Evolutionary conservation across 2,329 filamentous ascomycete species (phyloP), one percentile per base, ranked within the genome.

Genomic region (Ploettnerulaceae sp.): DNA sequence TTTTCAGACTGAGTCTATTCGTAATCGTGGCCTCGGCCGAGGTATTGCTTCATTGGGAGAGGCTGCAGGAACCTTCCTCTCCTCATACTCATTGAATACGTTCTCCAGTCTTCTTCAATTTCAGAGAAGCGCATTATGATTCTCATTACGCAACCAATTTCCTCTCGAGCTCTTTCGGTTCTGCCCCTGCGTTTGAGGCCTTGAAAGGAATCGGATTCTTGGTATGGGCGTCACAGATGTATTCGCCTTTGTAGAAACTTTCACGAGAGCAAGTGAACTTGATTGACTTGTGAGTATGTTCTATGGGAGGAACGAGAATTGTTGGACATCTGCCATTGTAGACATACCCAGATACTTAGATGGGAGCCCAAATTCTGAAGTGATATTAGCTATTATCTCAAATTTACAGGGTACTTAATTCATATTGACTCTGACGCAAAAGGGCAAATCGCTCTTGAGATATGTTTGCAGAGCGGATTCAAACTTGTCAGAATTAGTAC

Each of bases 101-200:
- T 4, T 51, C 39, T 6, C 51, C 51, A 4, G 41, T 44, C 35
- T 56, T 38, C 17, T 48, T 54, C 7, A 54, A 31, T 7, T 51
- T 51, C 12, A 47, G 49, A 15, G 54, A 54, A 2, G 51, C 48
- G 26, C 53, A 53, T 51, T 56, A 52, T 26, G 49, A 49, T 47
- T 51, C 55, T 51, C 52, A 56, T 15, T 48, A 57, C 22, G 47
- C 38, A 7, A 45, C 39, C 5, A 48, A 36, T 18, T 52, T 53
- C 45, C 47, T 51, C 35, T 52, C 35, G 11, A 55, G 12, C 36
- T 47, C 37, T 11, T 44, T 51, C 29, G 28, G 33, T 11, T 44
- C 21, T 7, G 37, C 21, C 22, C 34, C 26, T 12, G 33, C 6
- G 53, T 56, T 52, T 8, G 41, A 22, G 12, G n/a, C 28, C 34